Percentiles rank a stretch among this genome's conserved stretches.
Conservation (phyloP, 306 rosid species). For the Neltuma alba region DNA sequence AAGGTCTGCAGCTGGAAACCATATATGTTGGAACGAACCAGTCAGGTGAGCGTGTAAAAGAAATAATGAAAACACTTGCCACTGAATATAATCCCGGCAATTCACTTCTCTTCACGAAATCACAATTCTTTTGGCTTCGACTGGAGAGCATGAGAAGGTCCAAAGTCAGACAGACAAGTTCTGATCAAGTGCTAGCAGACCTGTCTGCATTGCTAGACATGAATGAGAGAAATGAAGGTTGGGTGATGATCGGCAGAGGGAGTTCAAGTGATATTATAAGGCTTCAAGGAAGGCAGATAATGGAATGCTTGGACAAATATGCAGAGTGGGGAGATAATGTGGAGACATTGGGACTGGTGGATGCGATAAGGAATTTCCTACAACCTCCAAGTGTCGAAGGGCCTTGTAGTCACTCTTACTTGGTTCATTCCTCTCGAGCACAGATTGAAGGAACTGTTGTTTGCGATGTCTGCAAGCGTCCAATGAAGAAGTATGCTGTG, state of each 20-base stretch:
- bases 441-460: conserved; percentile 33
- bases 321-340: conserved; percentile 40
- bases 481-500: conserved; percentile 52
- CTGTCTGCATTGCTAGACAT: conserved; percentile 49
- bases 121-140: conserved; percentile 63
- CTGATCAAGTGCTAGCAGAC: conserved; percentile 47
- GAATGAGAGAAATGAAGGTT: conserved; percentile 40
- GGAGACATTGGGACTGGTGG: conserved; percentile 35
- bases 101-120: conserved; percentile 38
- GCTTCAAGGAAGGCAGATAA: conserved; percentile 47
- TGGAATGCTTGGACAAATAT: conserved; percentile 40
- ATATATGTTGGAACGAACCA: conserved; percentile 53
- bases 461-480: conserved; percentile 56
- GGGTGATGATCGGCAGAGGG: conserved; percentile 66
- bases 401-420: conserved; percentile 48
- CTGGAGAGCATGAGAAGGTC: conserved; percentile 63
- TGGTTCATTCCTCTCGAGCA: conserved; percentile 37
- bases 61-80: conserved; percentile 30
- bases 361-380: conserved; percentile 41
- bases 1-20: conserved; percentile 55
- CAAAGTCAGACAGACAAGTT: conserved; percentile 30
- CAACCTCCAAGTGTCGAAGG: conserved; percentile 33
- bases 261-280: conserved; percentile 35
- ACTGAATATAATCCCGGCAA: conserved; percentile 5
- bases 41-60: conserved; percentile 29